Conservation (phyloP, 108 stramenopile species). For the Craspedostauros australis region DNA sequence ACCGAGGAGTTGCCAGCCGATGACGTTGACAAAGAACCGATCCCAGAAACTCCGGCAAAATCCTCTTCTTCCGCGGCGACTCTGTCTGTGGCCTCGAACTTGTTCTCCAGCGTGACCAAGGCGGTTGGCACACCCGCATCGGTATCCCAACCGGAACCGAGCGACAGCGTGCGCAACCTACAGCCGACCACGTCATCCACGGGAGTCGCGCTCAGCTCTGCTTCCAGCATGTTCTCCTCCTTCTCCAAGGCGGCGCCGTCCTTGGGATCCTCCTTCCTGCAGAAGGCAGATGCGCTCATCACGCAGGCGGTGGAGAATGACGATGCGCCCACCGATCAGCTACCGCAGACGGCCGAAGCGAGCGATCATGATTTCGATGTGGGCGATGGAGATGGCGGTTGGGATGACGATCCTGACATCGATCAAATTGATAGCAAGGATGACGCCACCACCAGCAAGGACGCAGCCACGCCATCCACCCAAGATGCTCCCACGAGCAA, state of each 20-base stretch:
- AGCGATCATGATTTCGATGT: not conserved
- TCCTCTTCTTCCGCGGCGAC: no score
- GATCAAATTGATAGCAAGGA: conserved; percentile 16
- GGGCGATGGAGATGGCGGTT: conserved; percentile 19
- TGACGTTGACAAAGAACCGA: no score
- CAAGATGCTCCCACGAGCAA: not conserved
- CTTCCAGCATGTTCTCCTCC: not conserved
- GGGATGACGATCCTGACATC: conserved; percentile 39
- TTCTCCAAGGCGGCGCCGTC: not conserved
- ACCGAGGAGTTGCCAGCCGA: no score
- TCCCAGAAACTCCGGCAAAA: no score
- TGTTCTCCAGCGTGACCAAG: no score
- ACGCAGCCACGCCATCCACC: not conserved
- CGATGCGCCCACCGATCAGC: no score
- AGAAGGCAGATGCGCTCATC: not conserved
- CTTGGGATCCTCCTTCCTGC: not conserved
- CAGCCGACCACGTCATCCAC: no score
- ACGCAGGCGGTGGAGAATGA: not conserved
- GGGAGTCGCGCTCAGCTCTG: no score
- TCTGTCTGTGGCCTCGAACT: no score
- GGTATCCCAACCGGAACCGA: no score
- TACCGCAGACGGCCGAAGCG: not conserved
- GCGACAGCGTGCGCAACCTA: no score
- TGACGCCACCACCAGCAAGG: not conserved
- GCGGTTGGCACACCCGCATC: no score